Conservation (phyloP, 2,329 filamentous ascomycete genomes). For the Colletotrichum cordylinicola region DNA sequence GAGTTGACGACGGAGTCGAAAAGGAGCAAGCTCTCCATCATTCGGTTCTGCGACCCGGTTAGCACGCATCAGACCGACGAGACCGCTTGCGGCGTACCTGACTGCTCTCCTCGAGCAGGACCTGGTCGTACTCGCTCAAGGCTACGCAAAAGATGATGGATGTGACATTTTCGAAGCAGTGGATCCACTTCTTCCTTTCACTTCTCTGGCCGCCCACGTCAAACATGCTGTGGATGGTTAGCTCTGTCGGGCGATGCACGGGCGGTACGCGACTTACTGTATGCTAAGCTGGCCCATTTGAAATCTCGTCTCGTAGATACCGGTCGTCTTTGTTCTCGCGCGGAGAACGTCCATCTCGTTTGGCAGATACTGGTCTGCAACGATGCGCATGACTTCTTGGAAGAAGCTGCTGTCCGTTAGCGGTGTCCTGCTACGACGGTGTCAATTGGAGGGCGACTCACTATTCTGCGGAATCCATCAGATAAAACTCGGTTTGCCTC, state of each 20-base stretch:
- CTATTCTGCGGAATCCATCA: constrained; percentile 99
- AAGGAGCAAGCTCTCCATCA: constrained; percentile 97
- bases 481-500: constrained; percentile 95
- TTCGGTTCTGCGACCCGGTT: constrained; percentile 77
- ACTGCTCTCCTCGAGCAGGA: constrained; percentile 93
- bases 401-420: constrained; percentile 76
- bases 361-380: constrained; percentile 84
- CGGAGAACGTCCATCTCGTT: constrained; percentile 94
- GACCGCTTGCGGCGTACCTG: constrained; percentile 66
- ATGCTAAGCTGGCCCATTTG: constrained; percentile 99
- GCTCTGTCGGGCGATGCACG: background rate
- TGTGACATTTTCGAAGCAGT: constrained; percentile 99
- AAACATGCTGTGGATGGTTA: constrained; percentile 79
- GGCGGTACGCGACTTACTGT: constrained; percentile 70
- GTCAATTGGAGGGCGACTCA: constrained; percentile 51
- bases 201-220: constrained; percentile 97
- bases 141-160: constrained; percentile 99
- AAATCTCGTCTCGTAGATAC: constrained; percentile 98
- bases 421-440: background rate
- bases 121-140: constrained; percentile 97
- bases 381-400: constrained; percentile 87
- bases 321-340: constrained; percentile 96
- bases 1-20: constrained; percentile 99
- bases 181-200: constrained; percentile 99
- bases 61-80: constrained; percentile 13